Conservation (phyloP, 352 stramenopile genomes). For the Phytopythium montanum region DNA sequence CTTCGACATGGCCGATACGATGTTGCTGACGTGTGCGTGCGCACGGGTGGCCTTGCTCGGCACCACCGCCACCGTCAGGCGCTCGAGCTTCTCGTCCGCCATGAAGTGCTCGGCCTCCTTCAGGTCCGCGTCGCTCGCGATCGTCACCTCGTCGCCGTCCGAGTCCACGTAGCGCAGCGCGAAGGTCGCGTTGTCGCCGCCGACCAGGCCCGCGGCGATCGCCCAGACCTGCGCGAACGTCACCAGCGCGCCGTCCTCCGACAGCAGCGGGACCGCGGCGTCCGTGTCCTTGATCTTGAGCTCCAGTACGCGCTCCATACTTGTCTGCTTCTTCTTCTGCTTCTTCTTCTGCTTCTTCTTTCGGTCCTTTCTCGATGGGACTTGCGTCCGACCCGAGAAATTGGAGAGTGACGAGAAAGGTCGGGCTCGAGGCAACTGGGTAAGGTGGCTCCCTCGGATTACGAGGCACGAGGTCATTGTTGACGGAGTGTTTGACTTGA, state of each 20-base stretch:
- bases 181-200: constrained; percentile 16
- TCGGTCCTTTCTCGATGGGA: constrained; percentile 9
- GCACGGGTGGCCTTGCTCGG: constrained; percentile 2
- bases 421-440: not conserved
- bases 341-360: not conserved
- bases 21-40: constrained; percentile 35
- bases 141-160: constrained; percentile 55
- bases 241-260: constrained; percentile 13
- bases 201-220: constrained; percentile 16
- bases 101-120: constrained; percentile 51
- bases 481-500: not conserved
- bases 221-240: constrained; percentile 23
- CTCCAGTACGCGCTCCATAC: constrained; percentile 26
- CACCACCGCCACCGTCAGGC: constrained; percentile 29
- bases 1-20: constrained; percentile 55
- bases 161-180: constrained; percentile 51
- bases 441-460: constrained; percentile 3
- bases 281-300: constrained; percentile 15
- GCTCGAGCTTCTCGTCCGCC: constrained; percentile 35
- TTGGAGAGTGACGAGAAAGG: constrained; percentile 17
- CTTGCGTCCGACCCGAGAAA: constrained; percentile 20
- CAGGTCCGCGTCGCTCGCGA: constrained; percentile 47
- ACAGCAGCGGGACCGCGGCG: constrained; percentile 20
- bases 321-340: constrained; percentile 1
- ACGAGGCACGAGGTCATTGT: not conserved